Evolutionary conservation across 192 early-diverging fungal species (phyloP).

Genomic region (Coemansia sp.): DNA sequence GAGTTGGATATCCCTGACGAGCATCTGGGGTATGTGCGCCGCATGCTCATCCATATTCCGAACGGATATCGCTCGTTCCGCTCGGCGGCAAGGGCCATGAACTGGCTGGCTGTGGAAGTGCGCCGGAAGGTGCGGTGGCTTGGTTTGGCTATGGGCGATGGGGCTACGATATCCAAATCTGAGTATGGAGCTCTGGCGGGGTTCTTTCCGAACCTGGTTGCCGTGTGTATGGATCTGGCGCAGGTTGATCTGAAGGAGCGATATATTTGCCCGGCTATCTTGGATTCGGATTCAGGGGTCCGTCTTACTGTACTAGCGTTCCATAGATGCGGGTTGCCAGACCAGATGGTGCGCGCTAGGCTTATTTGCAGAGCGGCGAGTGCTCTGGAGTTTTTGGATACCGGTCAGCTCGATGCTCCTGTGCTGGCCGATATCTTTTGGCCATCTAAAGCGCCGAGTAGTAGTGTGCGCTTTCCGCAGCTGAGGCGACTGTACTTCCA

Average conservation of each 20-base stretch:
- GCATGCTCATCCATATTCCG: slow-evolving; percentile 21
- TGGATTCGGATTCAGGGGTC: neutral
- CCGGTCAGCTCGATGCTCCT: neutral
- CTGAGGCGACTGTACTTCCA: slow-evolving; percentile 3
- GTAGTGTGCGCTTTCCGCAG: neutral
- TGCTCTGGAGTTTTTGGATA: slow-evolving; percentile 18
- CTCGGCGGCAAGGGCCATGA: slow-evolving; percentile 19
- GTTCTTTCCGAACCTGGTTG: slow-evolving; percentile 21
- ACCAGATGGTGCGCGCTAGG: neutral
- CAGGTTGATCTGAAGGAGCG: neutral
- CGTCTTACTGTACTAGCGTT: slow-evolving; percentile 12
- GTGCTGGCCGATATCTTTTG: slow-evolving; percentile 8
- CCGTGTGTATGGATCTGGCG: slow-evolving; percentile 14
- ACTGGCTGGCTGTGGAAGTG: slow-evolving; percentile 19
- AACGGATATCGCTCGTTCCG: slow-evolving; percentile 20
- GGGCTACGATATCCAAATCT: slow-evolving; percentile 17
- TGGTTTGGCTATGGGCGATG: slow-evolving; percentile 20
- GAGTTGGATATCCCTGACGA: slow-evolving; percentile 1
- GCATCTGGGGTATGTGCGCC: neutral
- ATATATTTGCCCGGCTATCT: slow-evolving; percentile 7
- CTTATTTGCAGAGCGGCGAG: slow-evolving; percentile 8
- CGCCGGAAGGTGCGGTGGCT: slow-evolving; percentile 21
- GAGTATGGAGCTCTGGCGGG: slow-evolving; percentile 30
- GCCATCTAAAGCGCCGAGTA: neutral
- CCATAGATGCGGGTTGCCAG: neutral